phyloP scores from a whole-genome alignment of 257 asterid species.

The Capsicum rhomboideum region DNA sequence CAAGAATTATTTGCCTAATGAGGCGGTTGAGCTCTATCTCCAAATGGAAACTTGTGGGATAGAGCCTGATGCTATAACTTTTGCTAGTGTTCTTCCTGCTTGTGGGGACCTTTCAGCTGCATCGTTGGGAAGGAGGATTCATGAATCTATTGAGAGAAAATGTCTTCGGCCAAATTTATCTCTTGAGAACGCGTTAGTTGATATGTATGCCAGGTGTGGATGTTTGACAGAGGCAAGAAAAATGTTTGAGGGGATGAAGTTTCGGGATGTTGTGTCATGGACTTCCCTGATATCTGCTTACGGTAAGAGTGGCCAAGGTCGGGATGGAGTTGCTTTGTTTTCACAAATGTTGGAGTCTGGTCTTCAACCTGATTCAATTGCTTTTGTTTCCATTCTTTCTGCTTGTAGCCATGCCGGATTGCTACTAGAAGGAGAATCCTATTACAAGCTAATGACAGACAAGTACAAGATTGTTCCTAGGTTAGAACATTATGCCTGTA shows the following conservation, averaged over 20 bases:
- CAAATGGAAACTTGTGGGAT: constrained; percentile 50
- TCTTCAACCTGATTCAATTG: constrained; percentile 63
- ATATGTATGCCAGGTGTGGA: constrained; percentile 95
- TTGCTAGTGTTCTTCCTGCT: constrained; percentile 84
- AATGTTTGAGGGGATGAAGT: constrained; percentile 57
- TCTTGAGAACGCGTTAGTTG: constrained; percentile 74
- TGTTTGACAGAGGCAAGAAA: constrained; percentile 68
- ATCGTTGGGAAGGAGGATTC: constrained; percentile 52
- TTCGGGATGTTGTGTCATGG: constrained; percentile 82
- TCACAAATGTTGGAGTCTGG: constrained; percentile 48
- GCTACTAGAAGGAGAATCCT: constrained; percentile 42
- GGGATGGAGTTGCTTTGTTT: constrained; percentile 50
- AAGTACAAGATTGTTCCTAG: constrained; percentile 56
- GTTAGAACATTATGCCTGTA: constrained; percentile 73
- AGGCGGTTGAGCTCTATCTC: constrained; percentile 53
- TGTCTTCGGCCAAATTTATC: constrained; percentile 53
- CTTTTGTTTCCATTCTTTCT: constrained; percentile 81
- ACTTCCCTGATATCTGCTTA: constrained; percentile 83
- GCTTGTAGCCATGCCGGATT: constrained; percentile 94
- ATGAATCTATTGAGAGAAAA: constrained; percentile 36
- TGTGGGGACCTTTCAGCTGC: constrained; percentile 84
- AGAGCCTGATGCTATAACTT: constrained; percentile 56
- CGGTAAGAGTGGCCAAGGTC: constrained; percentile 81
- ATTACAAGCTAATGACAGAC: constrained; percentile 51
- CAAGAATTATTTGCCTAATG: constrained; percentile 58